phyloP scores from a whole-genome alignment of 768 basidiomycete genomes.

The Amanita thiersii region DNA sequence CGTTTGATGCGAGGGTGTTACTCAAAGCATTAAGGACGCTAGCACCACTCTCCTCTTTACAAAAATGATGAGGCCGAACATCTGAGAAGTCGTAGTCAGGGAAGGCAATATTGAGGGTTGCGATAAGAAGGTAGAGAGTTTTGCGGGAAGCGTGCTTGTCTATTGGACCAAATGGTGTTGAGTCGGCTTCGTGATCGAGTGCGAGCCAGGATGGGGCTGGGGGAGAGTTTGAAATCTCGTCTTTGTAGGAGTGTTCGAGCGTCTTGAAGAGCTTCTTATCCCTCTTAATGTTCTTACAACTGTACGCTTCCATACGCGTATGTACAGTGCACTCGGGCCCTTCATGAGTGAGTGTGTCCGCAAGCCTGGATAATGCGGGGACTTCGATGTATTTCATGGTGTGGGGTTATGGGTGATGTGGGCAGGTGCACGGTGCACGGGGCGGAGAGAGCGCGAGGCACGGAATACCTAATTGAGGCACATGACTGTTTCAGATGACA shows the following conservation, averaged over 20 bases:
- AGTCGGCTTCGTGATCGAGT: slow-evolving; percentile 61
- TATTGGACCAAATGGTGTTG: slow-evolving; percentile 87
- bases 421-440: not conserved
- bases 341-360: slow-evolving; percentile 74
- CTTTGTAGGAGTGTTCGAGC: slow-evolving; percentile 81
- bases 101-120: slow-evolving; percentile 94
- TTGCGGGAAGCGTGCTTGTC: slow-evolving; percentile 80
- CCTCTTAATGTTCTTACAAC: slow-evolving; percentile 93
- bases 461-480: slow-evolving; percentile 1
- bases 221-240: slow-evolving; percentile 74
- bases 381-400: slow-evolving; percentile 86
- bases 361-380: slow-evolving; percentile 70
- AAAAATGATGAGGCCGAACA: slow-evolving; percentile 85
- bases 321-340: slow-evolving; percentile 85
- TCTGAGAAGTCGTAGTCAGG: slow-evolving; percentile 97
- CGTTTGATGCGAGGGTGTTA: slow-evolving; percentile 72
- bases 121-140: slow-evolving; percentile 93
- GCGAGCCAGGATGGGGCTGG: slow-evolving; percentile 78
- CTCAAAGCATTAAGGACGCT: slow-evolving; percentile 79
- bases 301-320: slow-evolving; percentile 93
- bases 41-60: slow-evolving; percentile 72
- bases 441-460: not conserved
- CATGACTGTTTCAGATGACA: not conserved
- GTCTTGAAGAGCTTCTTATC: slow-evolving; percentile 95
- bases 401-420: not conserved